phyloP scores from a whole-genome alignment of 352 stramenopile species.

The Globisporangium sylvaticum region DNA sequence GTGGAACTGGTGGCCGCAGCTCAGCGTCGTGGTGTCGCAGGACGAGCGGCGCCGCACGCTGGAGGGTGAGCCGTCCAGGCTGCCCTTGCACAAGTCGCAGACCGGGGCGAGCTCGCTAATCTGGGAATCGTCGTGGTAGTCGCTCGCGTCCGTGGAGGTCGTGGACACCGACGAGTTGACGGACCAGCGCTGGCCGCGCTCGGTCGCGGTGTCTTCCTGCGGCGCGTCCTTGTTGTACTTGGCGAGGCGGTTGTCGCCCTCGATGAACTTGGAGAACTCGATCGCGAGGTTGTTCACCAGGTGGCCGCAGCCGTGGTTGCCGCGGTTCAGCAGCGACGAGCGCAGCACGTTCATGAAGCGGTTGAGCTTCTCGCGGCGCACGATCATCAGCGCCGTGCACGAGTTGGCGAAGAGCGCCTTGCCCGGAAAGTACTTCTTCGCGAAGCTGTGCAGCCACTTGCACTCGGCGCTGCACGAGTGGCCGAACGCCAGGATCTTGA shows the following conservation, averaged over 20 bases:
- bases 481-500: constrained; percentile 43
- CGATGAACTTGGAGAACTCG: constrained; percentile 23
- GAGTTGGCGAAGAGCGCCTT: constrained; percentile 22
- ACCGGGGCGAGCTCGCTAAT: background rate
- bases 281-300: constrained; percentile 26
- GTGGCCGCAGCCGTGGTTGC: constrained; percentile 34
- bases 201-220: background rate
- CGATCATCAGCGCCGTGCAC: constrained; percentile 1
- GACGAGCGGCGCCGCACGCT: background rate
- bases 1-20: constrained; percentile 22
- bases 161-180: constrained; percentile 6
- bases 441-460: constrained; percentile 58
- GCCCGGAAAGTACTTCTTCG: constrained; percentile 61
- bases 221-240: background rate
- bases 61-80: background rate
- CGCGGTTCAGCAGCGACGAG: constrained; percentile 29
- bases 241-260: background rate
- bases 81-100: constrained; percentile 3
- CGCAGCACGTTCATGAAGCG: constrained; percentile 33
- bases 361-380: constrained; percentile 22
- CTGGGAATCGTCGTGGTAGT: constrained; percentile 2
- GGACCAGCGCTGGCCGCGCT: constrained; percentile 7
- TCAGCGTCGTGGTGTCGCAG: constrained; percentile 16
- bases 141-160: constrained; percentile 7
- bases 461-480: constrained; percentile 61